A percentile compares a stretch with the other conserved stretches of the same genome.
These are phyloP conservation scores for Ascobolus immersus DNA, from an alignment of 495 filamentous ascomycete species.

Conservation along the genomic window DNA sequence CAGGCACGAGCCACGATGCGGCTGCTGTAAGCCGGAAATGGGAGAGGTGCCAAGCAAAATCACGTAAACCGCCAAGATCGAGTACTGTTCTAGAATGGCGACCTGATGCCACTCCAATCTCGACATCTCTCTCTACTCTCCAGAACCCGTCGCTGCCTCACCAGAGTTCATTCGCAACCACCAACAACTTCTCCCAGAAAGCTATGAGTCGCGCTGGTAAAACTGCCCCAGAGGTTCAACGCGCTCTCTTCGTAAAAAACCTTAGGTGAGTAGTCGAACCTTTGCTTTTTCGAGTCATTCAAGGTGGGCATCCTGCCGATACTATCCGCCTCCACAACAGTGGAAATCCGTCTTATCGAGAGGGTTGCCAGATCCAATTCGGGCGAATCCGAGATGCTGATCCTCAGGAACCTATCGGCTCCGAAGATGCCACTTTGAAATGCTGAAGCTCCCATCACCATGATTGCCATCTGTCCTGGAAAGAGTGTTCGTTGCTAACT, in stretches of 20 bases:
- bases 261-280: slow-evolving; percentile 38
- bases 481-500: slow-evolving; percentile 2
- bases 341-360: background rate
- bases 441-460: background rate
- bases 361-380: background rate
- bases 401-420: no score
- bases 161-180: no score
- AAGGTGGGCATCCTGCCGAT: background rate
- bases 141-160: no score
- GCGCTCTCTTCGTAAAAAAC: slow-evolving; percentile 97
- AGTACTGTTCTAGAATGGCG: no score
- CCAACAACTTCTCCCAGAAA: slow-evolving; percentile 23
- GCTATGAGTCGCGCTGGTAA: slow-evolving; percentile 62
- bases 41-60: no score
- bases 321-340: background rate
- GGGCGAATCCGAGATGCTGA: background rate
- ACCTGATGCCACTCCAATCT: no score
- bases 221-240: slow-evolving; percentile 76
- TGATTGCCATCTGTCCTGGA: background rate
- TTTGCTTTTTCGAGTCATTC: background rate
- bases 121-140: no score
- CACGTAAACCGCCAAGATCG: no score
- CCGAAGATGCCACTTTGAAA: no score
- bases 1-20: no score
- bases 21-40: no score